Conservation (phyloP, 306 rosid genomes). For the Inga oerstediana region DNA sequence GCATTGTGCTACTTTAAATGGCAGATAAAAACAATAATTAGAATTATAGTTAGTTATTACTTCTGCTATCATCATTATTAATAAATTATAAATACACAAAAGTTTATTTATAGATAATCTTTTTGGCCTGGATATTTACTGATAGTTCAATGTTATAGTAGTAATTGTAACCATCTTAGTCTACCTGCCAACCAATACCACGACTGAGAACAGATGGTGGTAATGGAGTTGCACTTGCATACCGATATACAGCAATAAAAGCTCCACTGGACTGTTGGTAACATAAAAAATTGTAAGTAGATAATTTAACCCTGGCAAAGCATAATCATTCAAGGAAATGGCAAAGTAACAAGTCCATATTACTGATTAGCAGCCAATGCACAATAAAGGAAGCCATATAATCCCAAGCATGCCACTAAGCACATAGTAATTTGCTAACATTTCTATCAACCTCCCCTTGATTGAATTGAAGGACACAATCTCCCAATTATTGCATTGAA, state of each 20-base stretch:
- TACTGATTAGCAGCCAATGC: conserved; percentile 8
- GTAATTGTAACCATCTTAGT: conserved; percentile 4
- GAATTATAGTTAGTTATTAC: conserved; percentile 26
- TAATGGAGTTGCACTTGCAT: conserved; percentile 88
- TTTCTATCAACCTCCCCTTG: not conserved
- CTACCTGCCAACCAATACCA: conserved; percentile 99
- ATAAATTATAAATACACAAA: conserved; percentile 15
- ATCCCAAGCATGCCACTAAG: conserved; percentile 9
- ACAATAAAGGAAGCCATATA: conserved; percentile 4
- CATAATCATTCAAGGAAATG: not conserved
- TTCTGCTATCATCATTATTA: not conserved
- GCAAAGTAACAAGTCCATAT: not conserved
- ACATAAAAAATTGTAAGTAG: conserved; percentile 14
- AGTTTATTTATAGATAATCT: not conserved
- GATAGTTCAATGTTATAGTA: conserved; percentile 8
- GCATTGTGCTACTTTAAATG: not conserved
- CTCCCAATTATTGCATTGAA: not conserved
- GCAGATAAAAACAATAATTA: not conserved
- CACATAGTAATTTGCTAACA: not conserved
- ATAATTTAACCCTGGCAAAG: conserved; percentile 15
- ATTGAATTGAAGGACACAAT: not conserved
- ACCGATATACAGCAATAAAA: conserved; percentile 81
- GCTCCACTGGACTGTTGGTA: conserved; percentile 86
- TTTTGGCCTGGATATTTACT: not conserved
- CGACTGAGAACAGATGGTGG: conserved; percentile 95